Percentiles rank a stretch among this genome's conserved stretches.
phyloP scores from a whole-genome alignment of 345 rosid genomes.

The Populus alba region DNA sequence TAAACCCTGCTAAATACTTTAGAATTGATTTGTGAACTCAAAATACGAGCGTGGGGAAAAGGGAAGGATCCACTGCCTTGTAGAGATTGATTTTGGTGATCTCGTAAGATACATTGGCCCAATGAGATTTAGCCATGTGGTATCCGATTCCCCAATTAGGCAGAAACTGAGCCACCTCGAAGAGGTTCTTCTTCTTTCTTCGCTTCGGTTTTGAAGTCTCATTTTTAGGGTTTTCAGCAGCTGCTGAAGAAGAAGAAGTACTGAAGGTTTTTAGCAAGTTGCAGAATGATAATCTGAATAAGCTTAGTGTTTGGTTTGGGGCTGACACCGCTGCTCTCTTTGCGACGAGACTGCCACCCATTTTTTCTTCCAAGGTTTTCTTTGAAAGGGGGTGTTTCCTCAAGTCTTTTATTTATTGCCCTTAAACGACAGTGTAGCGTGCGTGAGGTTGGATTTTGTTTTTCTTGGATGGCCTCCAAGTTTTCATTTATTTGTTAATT shows the following conservation, averaged over 20 bases:
- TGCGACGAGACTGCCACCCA: background rate
- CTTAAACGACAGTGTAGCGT: background rate
- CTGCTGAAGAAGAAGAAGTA: constrained; percentile 33
- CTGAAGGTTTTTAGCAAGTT: constrained; percentile 46
- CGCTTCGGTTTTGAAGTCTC: constrained; percentile 39
- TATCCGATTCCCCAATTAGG: constrained; percentile 95
- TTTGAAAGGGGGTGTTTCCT: background rate
- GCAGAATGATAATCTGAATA: constrained; percentile 26
- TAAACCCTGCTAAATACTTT: constrained; percentile 2
- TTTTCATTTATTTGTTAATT: background rate
- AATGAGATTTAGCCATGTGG: constrained; percentile 92
- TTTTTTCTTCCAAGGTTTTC: background rate
- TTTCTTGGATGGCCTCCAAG: background rate
- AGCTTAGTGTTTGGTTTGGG: constrained; percentile 4
- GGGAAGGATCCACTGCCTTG: constrained; percentile 46
- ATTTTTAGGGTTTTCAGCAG: constrained; percentile 7
- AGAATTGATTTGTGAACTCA: background rate
- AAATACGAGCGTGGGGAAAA: background rate
- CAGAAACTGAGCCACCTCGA: constrained; percentile 88
- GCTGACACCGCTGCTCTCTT: background rate
- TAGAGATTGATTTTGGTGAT: constrained; percentile 95
- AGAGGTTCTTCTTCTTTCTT: constrained; percentile 87
- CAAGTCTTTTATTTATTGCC: background rate
- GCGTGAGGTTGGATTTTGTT: background rate
- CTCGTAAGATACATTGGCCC: constrained; percentile 79